Percentiles rank a stretch among this genome's conserved stretches.
Conservation (phyloP, 2,329 filamentous ascomycete genomes). For the Aspergillus quadrilineatus region DNA sequence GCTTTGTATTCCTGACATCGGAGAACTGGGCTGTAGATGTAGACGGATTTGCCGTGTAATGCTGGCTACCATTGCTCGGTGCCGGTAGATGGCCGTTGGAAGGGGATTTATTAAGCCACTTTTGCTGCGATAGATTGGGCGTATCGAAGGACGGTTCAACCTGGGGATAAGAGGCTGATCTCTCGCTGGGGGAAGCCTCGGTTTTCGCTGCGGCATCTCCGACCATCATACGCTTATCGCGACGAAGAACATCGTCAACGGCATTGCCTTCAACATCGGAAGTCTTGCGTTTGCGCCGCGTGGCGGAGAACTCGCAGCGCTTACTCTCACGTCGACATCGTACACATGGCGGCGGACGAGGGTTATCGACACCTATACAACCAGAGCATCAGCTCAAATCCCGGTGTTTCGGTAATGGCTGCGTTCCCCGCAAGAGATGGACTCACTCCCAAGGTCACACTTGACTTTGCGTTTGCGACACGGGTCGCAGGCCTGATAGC, state of each 20-base stretch:
- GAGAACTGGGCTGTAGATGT: conserved; percentile 28
- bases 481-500: conserved; percentile 51
- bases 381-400: conserved; percentile 6
- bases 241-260: conserved; percentile 41
- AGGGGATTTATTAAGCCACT: conserved; percentile 33
- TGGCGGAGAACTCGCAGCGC: conserved; percentile 95
- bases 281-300: conserved; percentile 83
- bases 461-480: conserved; percentile 52
- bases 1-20: conserved; percentile 28
- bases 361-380: conserved; percentile 71
- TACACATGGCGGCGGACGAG: conserved; percentile 88
- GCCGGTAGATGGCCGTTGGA: conserved; percentile 21
- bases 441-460: conserved; percentile 49
- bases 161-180: conserved; percentile 26
- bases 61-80: conserved; percentile 22
- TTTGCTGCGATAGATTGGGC: conserved; percentile 15
- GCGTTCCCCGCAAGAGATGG: conserved; percentile 5
- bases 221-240: conserved; percentile 54
- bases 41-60: conserved; percentile 29
- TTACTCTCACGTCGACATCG: conserved; percentile 93
- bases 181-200: conserved; percentile 26
- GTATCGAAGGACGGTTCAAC: conserved; percentile 18
- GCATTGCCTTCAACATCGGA: conserved; percentile 47
- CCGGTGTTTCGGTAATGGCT: background rate
- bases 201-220: conserved; percentile 42